Evolutionary conservation across 2,329 filamentous ascomycete genomes (phyloP).

Genomic region (Aureobasidium mangrovei): DNA sequence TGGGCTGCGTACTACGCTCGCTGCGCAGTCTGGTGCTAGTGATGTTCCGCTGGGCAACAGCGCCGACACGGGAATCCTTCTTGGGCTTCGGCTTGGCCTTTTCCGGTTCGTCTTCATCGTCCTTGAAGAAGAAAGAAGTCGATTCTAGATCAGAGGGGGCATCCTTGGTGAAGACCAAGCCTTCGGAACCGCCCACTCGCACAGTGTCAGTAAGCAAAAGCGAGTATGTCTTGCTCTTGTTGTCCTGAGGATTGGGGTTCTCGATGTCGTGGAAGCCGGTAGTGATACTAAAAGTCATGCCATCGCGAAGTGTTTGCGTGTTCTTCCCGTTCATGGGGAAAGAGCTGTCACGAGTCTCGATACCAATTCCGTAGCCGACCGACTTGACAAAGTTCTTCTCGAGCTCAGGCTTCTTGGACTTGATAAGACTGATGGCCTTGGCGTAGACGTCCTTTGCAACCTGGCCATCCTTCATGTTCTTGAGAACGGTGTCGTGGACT

Average conservation of each 20-base stretch:
- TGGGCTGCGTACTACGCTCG: slow-evolving; percentile 76
- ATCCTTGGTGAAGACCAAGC: slow-evolving; percentile 86
- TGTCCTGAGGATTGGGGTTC: slow-evolving; percentile 79
- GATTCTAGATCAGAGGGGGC: slow-evolving; percentile 86
- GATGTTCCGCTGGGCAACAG: slow-evolving; percentile 89
- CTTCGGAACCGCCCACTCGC: slow-evolving; percentile 68
- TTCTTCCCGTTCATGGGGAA: slow-evolving; percentile 85
- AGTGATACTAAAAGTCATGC: slow-evolving; percentile 90
- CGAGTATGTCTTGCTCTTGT: slow-evolving; percentile 81
- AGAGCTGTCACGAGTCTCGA: slow-evolving; percentile 79
- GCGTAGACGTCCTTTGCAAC: slow-evolving; percentile 82
- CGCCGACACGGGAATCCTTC: slow-evolving; percentile 71
- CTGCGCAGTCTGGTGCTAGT: slow-evolving; percentile 87
- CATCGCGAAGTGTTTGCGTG: slow-evolving; percentile 72
- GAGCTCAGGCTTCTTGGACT: slow-evolving; percentile 84
- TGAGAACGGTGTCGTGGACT: slow-evolving; percentile 82
- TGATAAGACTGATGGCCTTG: slow-evolving; percentile 74
- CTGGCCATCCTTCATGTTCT: slow-evolving; percentile 80
- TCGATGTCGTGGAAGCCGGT: slow-evolving; percentile 85
- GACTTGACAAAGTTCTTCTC: slow-evolving; percentile 94
- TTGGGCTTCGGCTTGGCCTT: slow-evolving; percentile 81
- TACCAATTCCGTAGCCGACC: slow-evolving; percentile 83
- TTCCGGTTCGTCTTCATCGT: slow-evolving; percentile 71
- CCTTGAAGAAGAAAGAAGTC: slow-evolving; percentile 97
- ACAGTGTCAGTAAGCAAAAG: slow-evolving; percentile 89